A percentile compares a stretch with the other conserved stretches of the same genome.
Evolutionary conservation across 2,329 filamentous ascomycete species (phyloP).

Genomic region (Cryphonectria parasitica): DNA sequence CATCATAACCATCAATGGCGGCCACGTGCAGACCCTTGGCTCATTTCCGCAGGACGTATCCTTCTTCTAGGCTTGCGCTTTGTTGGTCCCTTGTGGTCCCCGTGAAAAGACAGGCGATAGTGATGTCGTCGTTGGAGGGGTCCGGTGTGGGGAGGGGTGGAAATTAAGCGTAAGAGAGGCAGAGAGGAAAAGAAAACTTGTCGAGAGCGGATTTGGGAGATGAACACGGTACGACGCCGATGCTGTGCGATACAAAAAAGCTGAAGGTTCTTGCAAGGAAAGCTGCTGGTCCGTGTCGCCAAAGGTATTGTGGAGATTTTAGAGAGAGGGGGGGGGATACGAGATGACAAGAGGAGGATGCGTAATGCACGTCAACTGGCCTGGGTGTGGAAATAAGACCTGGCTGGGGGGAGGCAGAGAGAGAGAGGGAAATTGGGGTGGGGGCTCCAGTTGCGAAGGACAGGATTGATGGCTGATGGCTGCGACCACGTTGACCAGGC

Average conservation of each 20-base stretch:
- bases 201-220: slow-evolving; percentile 1
- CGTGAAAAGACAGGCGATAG: slow-evolving; percentile 3
- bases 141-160: neutral
- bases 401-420: slow-evolving; percentile 5
- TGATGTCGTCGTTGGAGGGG: slow-evolving; percentile 6
- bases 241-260: neutral
- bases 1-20: slow-evolving; percentile 22
- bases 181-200: neutral
- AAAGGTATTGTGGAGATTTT: slow-evolving; percentile 14
- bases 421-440: neutral
- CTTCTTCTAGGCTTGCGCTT: neutral
- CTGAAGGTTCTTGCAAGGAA: slow-evolving; percentile 10
- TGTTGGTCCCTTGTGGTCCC: neutral
- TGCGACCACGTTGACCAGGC: slow-evolving; percentile 1
- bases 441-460: neutral
- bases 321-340: slow-evolving; percentile 6
- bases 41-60: slow-evolving; percentile 18
- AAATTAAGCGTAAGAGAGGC: neutral
- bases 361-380: slow-evolving; percentile 28
- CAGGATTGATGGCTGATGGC: slow-evolving; percentile 2
- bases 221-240: slow-evolving; percentile 4
- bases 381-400: slow-evolving; percentile 9
- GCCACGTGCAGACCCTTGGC: slow-evolving; percentile 20
- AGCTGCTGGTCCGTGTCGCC: slow-evolving; percentile 20
- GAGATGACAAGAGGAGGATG: slow-evolving; percentile 21